phyloP scores from a whole-genome alignment of 2,329 filamentous ascomycete species.

The Monascus ruber region DNA sequence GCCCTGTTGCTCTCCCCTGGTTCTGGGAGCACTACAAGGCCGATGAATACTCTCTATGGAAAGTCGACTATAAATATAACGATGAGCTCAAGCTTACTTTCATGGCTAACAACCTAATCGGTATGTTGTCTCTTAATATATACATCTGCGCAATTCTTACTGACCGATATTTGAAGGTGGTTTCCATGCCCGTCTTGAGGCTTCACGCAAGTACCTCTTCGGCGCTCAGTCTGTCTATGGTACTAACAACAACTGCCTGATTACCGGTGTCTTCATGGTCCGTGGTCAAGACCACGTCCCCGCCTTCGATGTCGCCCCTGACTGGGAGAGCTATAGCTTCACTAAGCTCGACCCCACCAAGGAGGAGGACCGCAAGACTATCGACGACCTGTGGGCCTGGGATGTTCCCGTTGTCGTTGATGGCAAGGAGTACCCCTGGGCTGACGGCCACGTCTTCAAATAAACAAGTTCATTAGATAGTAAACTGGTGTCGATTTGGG shows the following conservation, averaged over 20 bases:
- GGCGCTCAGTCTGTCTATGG: constrained; percentile 84
- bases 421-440: constrained; percentile 82
- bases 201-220: constrained; percentile 95
- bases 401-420: constrained; percentile 69
- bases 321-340: constrained; percentile 95
- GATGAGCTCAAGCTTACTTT: constrained; percentile 93
- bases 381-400: constrained; percentile 85
- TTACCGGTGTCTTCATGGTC: constrained; percentile 88
- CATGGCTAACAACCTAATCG: constrained; percentile 98
- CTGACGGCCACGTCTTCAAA: constrained; percentile 98
- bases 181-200: constrained; percentile 96
- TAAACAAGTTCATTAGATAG: constrained; percentile 41
- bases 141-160: neutral
- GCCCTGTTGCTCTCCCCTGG: constrained; percentile 74
- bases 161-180: constrained; percentile 46
- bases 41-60: constrained; percentile 93
- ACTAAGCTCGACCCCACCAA: constrained; percentile 88
- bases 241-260: constrained; percentile 74
- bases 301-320: constrained; percentile 93
- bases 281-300: constrained; percentile 77
- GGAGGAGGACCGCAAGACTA: constrained; percentile 69
- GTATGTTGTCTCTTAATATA: constrained; percentile 25
- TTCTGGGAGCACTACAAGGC: constrained; percentile 97
- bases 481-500: too few relatives aligned
- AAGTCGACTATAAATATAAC: constrained; percentile 97